A percentile compares a stretch with the other conserved stretches of the same genome.
phyloP scores from a whole-genome alignment of 371 early-diverging fungal genomes.

The Homolaphlyctis polyrhiza region DNA sequence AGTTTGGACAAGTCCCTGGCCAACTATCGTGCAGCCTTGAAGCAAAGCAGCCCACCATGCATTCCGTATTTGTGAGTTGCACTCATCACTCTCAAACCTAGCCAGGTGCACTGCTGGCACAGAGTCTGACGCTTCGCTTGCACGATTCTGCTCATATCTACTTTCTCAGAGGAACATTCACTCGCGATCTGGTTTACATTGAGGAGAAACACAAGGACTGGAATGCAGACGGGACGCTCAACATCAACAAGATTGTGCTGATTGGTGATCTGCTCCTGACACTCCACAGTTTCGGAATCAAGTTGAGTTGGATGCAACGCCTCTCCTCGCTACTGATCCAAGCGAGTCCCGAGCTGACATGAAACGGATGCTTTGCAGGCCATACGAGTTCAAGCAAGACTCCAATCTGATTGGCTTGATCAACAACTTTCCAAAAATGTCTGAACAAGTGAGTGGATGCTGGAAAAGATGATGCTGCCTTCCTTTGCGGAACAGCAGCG shows the following conservation, averaged over 20 bases:
- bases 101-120: not conserved
- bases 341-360: no score
- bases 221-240: constrained; percentile 27
- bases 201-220: constrained; percentile 37
- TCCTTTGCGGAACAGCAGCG: no score
- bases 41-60: constrained; percentile 29
- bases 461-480: no score
- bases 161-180: constrained; percentile 35
- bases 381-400: no score
- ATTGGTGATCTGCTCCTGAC: constrained; percentile 40
- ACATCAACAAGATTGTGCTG: constrained; percentile 33
- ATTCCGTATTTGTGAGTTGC: constrained; percentile 40
- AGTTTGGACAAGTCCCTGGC: constrained; percentile 34
- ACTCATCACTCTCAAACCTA: not conserved
- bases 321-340: no score
- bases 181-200: constrained; percentile 38
- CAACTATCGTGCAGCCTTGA: constrained; percentile 27
- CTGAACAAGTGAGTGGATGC: no score
- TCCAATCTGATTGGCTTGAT: no score
- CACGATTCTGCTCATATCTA: not conserved
- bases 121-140: not conserved
- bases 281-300: constrained; percentile 27
- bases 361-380: no score
- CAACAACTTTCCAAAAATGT: not conserved
- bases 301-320: constrained; percentile 8